Evolutionary conservation across 352 stramenopile genomes (phyloP), one percentile per base, ranked within the genome.

Genomic region (Pythium dissimile): DNA sequence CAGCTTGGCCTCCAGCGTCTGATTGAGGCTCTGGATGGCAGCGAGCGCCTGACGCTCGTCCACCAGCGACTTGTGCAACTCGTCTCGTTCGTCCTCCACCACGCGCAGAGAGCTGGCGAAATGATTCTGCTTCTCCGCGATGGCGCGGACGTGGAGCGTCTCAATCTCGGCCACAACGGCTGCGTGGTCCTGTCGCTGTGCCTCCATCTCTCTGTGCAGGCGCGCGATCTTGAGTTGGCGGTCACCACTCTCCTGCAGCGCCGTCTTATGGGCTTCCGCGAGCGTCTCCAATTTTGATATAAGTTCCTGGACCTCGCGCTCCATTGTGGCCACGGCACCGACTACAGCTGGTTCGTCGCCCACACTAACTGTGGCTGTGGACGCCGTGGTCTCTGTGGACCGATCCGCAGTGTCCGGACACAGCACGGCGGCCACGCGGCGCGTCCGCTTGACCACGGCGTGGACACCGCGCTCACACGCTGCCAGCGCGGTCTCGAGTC

Each of bases 141-240:
- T 27, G 18, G 62, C 76, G 13, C 72, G 62, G 6, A 16, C 39
- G 32, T 88, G 78, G 0, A 82, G 54, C 7, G 55, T 39, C 50
- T 86, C 74, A 16, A 86, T 54, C 26, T 88, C 80, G 2, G 54
- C 51, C 12, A 80, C 28, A 21, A 59, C 67, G 5, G 59, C 56
- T 15, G 73, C 67, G 9, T 74, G 72, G 30, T 85, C 74, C 1
- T 62, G 43, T 0, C 32, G 11, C 39, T 86, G 79, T 0, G n/a
- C 52, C 11, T 64, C 60, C 11, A 74, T 31, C n/a, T 85, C 76
- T 21, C 49, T 54, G 5, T 78, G 38, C 5, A 88, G 13, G 0
- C 49, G 35, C 21, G 54, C 32, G 12, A 74, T 13, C 11, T 60
- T 37, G 12, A 46, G 45, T 41, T 76, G 51, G 0, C 26, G 5